These are phyloP conservation scores for Hirsutella minnesotensis DNA, from an alignment of 2,329 filamentous ascomycete genomes.

Conservation along the genomic window DNA sequence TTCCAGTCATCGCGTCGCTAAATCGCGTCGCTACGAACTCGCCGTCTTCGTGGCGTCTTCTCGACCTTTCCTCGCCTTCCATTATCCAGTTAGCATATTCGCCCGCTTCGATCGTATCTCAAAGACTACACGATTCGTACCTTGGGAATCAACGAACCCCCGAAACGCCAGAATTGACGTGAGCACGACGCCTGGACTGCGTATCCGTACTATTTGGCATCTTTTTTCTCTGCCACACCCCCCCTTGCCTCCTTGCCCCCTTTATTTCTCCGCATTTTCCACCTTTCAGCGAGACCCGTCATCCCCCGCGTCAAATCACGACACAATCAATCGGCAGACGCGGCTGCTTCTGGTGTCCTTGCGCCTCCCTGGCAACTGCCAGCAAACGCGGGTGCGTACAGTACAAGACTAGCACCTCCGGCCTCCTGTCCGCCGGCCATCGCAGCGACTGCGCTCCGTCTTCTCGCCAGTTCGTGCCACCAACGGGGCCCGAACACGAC, in stretches of 20 bases:
- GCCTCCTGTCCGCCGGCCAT: not conserved
- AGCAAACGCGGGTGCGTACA: not conserved
- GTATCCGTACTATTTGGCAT: too few species aligned
- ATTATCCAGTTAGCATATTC: too few species aligned
- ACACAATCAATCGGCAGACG: not conserved
- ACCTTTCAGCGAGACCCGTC: not conserved
- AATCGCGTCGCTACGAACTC: too few species aligned
- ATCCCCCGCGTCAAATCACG: not conserved
- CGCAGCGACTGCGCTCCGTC: not conserved
- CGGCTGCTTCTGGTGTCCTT: not conserved
- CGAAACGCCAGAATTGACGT: too few species aligned
- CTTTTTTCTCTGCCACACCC: too few species aligned
- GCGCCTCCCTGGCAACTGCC: not conserved
- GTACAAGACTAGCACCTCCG: not conserved
- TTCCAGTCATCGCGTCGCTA: too few species aligned
- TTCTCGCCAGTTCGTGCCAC: not conserved
- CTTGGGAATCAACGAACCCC: too few species aligned
- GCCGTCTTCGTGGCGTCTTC: too few species aligned
- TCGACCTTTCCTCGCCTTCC: too few species aligned
- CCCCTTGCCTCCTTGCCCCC: not conserved
- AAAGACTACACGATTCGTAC: too few species aligned
- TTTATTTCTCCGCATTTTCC: not conserved
- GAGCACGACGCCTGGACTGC: too few species aligned
- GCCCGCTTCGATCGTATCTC: too few species aligned
- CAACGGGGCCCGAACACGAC: not conserved